Evolutionary conservation across 257 asterid genomes (phyloP), one percentile per base, ranked within the genome.

Genomic region (Nicotiana undulata): DNA sequence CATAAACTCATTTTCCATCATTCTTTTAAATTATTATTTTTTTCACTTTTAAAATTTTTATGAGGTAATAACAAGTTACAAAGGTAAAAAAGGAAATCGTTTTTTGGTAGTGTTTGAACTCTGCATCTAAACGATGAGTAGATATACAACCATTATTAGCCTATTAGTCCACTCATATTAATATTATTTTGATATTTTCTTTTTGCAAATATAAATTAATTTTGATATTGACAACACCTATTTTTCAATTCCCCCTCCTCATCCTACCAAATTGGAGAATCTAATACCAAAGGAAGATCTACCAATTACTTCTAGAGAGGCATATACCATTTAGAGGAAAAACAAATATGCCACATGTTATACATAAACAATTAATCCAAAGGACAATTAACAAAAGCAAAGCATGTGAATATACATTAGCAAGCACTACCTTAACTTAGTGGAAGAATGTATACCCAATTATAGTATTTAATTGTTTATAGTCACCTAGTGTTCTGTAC

Each of bases 191-290:
- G 1, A 24, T 70, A 6, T 44, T 16, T 37, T 1, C 3, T 40
- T 40, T 34, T 40, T 40, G 46, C 10, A 40, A 7, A 40, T 8
- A 7, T 40, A 37, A 37, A 11, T 22, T 70, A 51, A 46, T 72
- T 72, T 72, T 72, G 2, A 72, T 70, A 12, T 70, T 16, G 59
- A 70, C 49, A 11, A 66, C 20, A 67, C 55, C 20, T 20, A 44
- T 20, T 44, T 55, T n/a, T 22, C 20, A 70, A 44, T 70, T 13
- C 24, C 37, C 17, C 59, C 34, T 12, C 77, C 59, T 26, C 37
- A 70, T 51, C 80, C 86, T 64, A 75, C 29, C 85, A 56, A 65
- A 40, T 75, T 72, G 86, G 83, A 79, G 87, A 78, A 86, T 86
- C 87, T 31, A 86, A 83, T 74, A 29, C 89, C 83, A 76, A 78